Conservation (phyloP, 306 rosid species). For the Prosopis cineraria region DNA sequence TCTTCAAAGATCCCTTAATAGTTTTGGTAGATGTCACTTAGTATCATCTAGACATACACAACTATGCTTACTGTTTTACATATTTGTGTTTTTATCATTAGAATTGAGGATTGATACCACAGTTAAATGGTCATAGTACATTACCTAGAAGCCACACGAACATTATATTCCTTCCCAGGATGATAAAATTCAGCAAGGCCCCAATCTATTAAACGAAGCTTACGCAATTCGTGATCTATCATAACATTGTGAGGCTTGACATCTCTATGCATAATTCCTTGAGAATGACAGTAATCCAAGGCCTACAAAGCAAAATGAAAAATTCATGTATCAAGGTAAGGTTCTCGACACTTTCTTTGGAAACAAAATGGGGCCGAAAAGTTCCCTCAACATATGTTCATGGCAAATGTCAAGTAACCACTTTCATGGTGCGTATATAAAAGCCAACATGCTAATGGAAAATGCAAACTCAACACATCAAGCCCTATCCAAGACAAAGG, state of each 20-base stretch:
- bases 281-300: constrained; percentile 80
- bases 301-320: constrained; percentile 53
- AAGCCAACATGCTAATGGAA: neutral
- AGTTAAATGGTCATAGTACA: neutral
- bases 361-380: neutral
- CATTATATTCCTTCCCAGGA: constrained; percentile 83
- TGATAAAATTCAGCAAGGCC: constrained; percentile 89
- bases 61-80: neutral
- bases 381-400: neutral
- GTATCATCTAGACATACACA: constrained; percentile 7
- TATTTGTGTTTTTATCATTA: constrained; percentile 3
- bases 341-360: neutral
- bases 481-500: constrained; percentile 10
- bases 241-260: constrained; percentile 86
- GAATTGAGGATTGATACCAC: neutral
- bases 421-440: constrained; percentile 9
- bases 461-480: constrained; percentile 1
- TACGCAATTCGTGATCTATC: constrained; percentile 82
- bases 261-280: constrained; percentile 85
- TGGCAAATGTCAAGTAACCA: neutral
- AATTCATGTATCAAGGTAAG: constrained; percentile 9
- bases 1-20: neutral
- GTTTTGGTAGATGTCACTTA: neutral
- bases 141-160: constrained; percentile 84
- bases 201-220: constrained; percentile 88